phyloP scores from a whole-genome alignment of 306 rosid genomes.

The Albizia julibrissin region DNA sequence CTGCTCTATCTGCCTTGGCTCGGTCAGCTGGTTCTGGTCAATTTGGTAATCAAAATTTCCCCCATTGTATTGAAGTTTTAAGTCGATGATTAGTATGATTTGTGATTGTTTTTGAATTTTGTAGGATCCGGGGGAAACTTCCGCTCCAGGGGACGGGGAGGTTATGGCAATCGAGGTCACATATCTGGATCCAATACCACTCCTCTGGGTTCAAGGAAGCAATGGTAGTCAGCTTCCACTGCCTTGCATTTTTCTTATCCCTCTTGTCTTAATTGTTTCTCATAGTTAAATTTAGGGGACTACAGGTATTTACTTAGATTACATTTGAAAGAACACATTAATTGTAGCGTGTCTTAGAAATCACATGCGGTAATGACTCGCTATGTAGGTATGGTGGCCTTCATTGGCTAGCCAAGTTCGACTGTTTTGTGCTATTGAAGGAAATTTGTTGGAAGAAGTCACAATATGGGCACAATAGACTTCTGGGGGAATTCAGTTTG shows the following conservation, averaged over 20 bases:
- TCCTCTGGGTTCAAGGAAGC: conserved; percentile 71
- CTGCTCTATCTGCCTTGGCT: conserved; percentile 60
- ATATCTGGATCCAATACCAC: conserved; percentile 76
- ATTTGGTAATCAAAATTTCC: conserved; percentile 49
- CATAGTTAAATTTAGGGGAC: background rate
- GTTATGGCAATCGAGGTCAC: conserved; percentile 61
- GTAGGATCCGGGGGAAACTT: conserved; percentile 70
- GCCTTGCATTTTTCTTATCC: background rate
- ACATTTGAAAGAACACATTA: conserved; percentile 25
- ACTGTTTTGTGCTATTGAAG: background rate
- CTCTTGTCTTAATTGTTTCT: background rate
- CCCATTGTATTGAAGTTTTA: background rate
- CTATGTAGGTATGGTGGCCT: conserved; percentile 9
- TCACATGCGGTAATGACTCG: conserved; percentile 7
- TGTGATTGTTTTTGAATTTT: conserved; percentile 14
- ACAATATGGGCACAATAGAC: no score
- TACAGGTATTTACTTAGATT: conserved; percentile 12
- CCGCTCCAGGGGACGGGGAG: conserved; percentile 83
- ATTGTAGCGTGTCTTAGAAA: conserved; percentile 28
- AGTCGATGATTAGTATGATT: background rate
- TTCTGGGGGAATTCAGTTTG: background rate
- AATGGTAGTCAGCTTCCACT: conserved; percentile 46
- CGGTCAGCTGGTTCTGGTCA: conserved; percentile 62
- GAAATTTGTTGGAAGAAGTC: background rate
- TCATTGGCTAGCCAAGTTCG: background rate